Base-by-base conservation (phyloP, 139 green algal genomes). In the Coccomyxa sp. region DNA sequence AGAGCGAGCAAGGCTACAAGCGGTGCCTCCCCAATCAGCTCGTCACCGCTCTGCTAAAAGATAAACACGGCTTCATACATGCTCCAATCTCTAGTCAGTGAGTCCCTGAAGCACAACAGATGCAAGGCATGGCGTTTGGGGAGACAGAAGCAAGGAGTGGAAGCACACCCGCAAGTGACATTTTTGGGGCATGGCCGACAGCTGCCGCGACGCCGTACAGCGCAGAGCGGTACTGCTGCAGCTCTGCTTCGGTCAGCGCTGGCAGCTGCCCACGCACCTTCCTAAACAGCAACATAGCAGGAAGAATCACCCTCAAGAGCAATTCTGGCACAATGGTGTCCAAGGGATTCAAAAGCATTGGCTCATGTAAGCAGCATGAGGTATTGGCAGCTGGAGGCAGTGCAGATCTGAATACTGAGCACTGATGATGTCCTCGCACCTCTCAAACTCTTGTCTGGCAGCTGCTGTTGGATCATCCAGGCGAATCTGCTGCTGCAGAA, bases 161-260 rank as follows among this genome's bases (percentile, higher is more conserved):
- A 71, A 28, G 63, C 63, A 28, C 63, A 71, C 63, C 63, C 21
- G 63, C 63, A 28, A 63, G 63, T 28, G 63, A 71, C 78, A 90
- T 85, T 78, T 76, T 77, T 9, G 86, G 88, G 25, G 88, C 79
- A 79, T 91, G 86, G 13, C 85, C 88, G n/a, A 91, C 86, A n/a
- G 82, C 71, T 0, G 81, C 81, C 0, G 81, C 81, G 27, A 87
- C 59, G 0, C 80, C 88, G 58, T 84, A 82, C 38, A 82, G 59
- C 68, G 51, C 83, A 25, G 80, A 81, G 31, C 86, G 82, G 32
- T 85, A 86, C 23, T 76, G 83, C 30, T 57, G 28, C 32, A 90
- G n/a, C 51, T 91, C 88, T 30, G 85, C 87, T 18, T 81, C 75
- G 21, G 80, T 81, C 30, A 87, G 75, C 76, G 75, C 81, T 45